phyloP scores from a whole-genome alignment of 106 monocot species.

The Dioscorea alata region DNA sequence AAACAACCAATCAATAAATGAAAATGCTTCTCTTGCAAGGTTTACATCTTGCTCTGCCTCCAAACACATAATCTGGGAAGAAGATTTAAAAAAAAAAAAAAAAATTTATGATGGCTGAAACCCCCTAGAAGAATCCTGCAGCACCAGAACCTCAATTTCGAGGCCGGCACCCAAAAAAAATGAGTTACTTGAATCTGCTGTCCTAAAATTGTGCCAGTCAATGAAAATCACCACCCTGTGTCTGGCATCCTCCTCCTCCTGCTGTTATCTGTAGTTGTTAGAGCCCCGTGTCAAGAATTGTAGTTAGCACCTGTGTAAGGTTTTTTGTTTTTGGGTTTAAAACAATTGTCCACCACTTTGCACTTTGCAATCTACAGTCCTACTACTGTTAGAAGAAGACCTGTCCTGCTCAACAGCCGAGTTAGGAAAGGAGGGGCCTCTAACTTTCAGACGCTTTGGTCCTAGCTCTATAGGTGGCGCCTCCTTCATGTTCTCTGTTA shows the following conservation, averaged over 20 bases:
- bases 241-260: neutral
- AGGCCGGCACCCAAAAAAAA: constrained; percentile 20
- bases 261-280: constrained; percentile 25
- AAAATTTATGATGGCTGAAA: neutral
- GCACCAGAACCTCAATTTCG: constrained; percentile 11
- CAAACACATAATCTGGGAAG: neutral
- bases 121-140: constrained; percentile 4
- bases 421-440: constrained; percentile 13
- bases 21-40: neutral
- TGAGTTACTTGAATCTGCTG: constrained; percentile 13
- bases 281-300: constrained; percentile 8
- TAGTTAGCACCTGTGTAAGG: constrained; percentile 17
- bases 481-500: constrained; percentile 2
- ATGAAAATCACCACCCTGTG: neutral
- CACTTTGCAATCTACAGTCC: constrained; percentile 2
- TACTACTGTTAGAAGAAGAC: neutral
- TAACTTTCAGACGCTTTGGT: constrained; percentile 21
- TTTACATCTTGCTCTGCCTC: neutral
- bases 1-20: constrained; percentile 2
- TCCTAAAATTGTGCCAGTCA: constrained; percentile 2
- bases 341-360: neutral
- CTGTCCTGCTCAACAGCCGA: neutral
- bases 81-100: constrained; percentile 5
- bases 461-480: constrained; percentile 13
- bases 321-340: neutral